Conservation (phyloP, 108 stramenopile genomes). For the Nitzschia inconspicua region DNA sequence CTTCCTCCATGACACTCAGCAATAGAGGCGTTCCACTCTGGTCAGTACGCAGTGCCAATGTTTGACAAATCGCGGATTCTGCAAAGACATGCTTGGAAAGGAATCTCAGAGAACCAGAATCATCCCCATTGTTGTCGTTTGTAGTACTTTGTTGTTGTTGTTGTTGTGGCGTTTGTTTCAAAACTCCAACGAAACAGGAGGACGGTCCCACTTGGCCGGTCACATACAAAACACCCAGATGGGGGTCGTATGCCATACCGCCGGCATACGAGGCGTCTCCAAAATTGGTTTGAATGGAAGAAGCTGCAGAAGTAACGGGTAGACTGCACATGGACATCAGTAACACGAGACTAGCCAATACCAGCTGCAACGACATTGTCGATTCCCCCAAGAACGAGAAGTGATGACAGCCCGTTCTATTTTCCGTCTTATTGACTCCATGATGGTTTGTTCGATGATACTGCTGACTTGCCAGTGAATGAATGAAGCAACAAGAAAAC, state of each 20-base stretch:
- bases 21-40: background rate
- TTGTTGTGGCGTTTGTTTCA: background rate
- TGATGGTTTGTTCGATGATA: too few species aligned
- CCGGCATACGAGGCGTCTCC: constrained; percentile 26
- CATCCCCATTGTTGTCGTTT: too few species aligned
- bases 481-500: too few species aligned
- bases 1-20: constrained; percentile 24
- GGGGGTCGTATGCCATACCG: constrained; percentile 19
- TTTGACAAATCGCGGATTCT: constrained; percentile 29
- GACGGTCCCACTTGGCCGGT: constrained; percentile 30
- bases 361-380: too few species aligned
- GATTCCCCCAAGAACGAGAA: too few species aligned
- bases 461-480: too few species aligned
- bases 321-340: too few species aligned
- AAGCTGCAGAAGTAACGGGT: too few species aligned
- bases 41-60: background rate
- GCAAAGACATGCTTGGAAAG: constrained; percentile 16
- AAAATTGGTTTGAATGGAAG: constrained; percentile 29
- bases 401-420: too few species aligned
- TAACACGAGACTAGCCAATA: too few species aligned
- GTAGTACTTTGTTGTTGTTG: background rate
- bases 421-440: too few species aligned
- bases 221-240: constrained; percentile 10
- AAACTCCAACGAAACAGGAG: constrained; percentile 20
- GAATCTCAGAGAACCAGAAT: constrained; percentile 5